Conservation (phyloP, 1,284 basidiomycete species). For the Microbotryum violaceum region DNA sequence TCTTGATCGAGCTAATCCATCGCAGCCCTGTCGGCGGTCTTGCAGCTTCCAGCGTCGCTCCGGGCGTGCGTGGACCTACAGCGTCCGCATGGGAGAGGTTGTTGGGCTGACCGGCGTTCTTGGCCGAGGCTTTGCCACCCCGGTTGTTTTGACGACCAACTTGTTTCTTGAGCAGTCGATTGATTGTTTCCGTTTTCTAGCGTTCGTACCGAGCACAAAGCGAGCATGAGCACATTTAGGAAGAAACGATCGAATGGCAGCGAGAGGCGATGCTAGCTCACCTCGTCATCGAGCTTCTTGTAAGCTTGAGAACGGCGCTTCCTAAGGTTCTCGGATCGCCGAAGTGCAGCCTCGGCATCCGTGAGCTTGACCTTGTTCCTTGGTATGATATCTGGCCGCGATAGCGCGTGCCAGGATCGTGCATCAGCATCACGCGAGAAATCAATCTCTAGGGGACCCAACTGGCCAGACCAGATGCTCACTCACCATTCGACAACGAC, state of each 20-base stretch:
- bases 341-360: slow-evolving; percentile 22
- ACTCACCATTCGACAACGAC: slow-evolving; percentile 17
- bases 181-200: slow-evolving; percentile 32
- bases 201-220: neutral
- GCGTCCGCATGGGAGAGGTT: slow-evolving; percentile 12
- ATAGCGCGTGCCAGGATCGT: too few species aligned
- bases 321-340: slow-evolving; percentile 17
- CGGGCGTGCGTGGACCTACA: neutral
- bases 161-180: slow-evolving; percentile 30
- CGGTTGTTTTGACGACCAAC: slow-evolving; percentile 15
- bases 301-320: slow-evolving; percentile 27
- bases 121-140: neutral
- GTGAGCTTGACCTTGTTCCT: slow-evolving; percentile 6
- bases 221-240: neutral
- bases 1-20: slow-evolving; percentile 16
- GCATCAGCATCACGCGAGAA: too few species aligned
- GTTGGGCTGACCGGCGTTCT: slow-evolving; percentile 10
- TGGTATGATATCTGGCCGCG: neutral
- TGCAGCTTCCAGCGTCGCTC: neutral
- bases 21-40: slow-evolving; percentile 12
- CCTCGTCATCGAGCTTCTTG: slow-evolving; percentile 31
- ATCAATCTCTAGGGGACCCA: too few species aligned
- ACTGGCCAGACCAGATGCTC: too few species aligned
- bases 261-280: neutral
- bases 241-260: neutral